Percentiles rank a stretch among this genome's conserved stretches.
Evolutionary conservation across 257 asterid species (phyloP).

Genomic region (Solanum etuberosum): DNA sequence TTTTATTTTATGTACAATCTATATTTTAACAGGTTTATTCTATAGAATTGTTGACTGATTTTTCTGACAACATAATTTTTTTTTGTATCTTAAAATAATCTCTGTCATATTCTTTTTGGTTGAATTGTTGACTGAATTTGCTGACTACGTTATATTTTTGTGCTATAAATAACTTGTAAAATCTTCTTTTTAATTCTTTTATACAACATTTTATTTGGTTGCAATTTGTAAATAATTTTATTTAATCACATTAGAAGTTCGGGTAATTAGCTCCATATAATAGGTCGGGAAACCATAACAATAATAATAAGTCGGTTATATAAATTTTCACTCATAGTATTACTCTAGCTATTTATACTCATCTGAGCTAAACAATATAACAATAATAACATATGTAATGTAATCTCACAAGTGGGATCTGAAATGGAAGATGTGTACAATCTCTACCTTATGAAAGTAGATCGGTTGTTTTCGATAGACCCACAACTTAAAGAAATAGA

Average conservation of each 20-base stretch:
- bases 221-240: background rate
- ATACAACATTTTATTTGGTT: background rate
- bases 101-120: background rate
- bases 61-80: background rate
- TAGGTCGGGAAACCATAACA: no score
- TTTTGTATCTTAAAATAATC: background rate
- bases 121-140: background rate
- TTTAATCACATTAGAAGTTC: background rate
- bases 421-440: no score
- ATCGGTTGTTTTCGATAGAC: no score
- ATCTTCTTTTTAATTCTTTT: background rate
- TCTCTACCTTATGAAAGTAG: no score
- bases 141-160: background rate
- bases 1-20: background rate
- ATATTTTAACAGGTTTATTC: background rate
- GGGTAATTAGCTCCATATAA: no score
- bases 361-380: no score
- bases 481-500: no score
- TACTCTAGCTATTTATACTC: no score
- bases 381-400: no score
- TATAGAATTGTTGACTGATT: background rate
- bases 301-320: no score
- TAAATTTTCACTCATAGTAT: no score
- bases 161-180: background rate
- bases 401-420: no score